Conservation (phyloP, 2,329 filamentous ascomycete species). For the Penicillium sp. region DNA sequence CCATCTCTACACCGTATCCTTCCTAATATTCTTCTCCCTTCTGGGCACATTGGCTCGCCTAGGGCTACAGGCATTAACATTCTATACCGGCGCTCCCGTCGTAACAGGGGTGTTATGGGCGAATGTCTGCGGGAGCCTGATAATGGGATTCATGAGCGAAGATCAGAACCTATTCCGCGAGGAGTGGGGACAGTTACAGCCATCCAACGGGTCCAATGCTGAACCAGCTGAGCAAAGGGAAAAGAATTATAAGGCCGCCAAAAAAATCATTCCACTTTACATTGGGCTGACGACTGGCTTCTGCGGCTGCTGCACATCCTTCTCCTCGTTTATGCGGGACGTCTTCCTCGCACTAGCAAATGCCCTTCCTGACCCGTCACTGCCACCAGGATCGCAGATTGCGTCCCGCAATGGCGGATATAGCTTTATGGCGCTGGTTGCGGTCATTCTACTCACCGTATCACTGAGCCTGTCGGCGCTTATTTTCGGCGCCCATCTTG, state of each 20-base stretch:
- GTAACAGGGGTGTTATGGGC: slow-evolving; percentile 78
- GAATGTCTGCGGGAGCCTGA: slow-evolving; percentile 75
- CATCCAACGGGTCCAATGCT: slow-evolving; percentile 30
- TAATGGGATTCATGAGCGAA: slow-evolving; percentile 84
- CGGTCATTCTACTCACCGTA: slow-evolving; percentile 70
- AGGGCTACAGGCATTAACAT: slow-evolving; percentile 74
- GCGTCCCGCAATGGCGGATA: slow-evolving; percentile 67
- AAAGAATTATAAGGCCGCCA: slow-evolving; percentile 61
- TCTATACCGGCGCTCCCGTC: slow-evolving; percentile 74
- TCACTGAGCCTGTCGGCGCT: slow-evolving; percentile 69
- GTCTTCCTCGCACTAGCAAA: slow-evolving; percentile 77
- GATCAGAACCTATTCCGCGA: slow-evolving; percentile 72
- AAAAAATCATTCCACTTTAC: slow-evolving; percentile 86
- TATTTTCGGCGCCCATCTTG: slow-evolving; percentile 71
- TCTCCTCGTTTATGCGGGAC: slow-evolving; percentile 82
- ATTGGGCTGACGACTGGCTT: slow-evolving; percentile 83
- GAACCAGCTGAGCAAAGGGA: slow-evolving; percentile 14
- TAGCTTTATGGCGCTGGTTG: slow-evolving; percentile 77
- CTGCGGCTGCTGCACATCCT: slow-evolving; percentile 86
- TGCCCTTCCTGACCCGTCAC: slow-evolving; percentile 58
- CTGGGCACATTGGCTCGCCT: slow-evolving; percentile 80
- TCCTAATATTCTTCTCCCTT: slow-evolving; percentile 82
- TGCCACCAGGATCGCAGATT: slow-evolving; percentile 34
- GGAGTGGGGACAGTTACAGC: slow-evolving; percentile 55
- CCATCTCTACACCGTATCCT: slow-evolving; percentile 70